Evolutionary conservation across 2,329 filamentous ascomycete species (phyloP), one percentile per base, ranked within the genome.

Genomic region (Cordyceps cicadae): DNA sequence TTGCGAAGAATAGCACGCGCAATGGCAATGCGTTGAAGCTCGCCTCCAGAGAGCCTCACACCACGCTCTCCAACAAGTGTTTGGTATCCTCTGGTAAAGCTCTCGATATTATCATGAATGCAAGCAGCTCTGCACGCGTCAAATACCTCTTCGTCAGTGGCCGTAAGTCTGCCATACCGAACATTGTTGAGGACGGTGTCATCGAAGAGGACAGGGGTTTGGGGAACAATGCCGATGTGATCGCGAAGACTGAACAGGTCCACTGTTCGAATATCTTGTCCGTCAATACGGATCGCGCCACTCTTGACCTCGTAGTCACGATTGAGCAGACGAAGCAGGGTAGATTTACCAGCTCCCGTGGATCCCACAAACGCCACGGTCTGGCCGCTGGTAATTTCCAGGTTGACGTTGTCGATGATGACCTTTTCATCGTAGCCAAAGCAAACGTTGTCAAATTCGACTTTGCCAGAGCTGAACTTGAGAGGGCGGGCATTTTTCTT

Each of bases 1-100:
- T 83, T 81, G 71, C 90, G 89, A 64, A 92, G 76, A 53, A 93
- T 81, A 1, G 89, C 87, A 29, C 89, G 83, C 8, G 86, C 86
- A 68, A 88, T 88, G 5, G 86, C 85, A 32, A 88, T 79, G 52
- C 86, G 81, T 66, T 88, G 86, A 6, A 87, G 72, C 68, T 88
- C 85, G 26, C 86, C 86, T 1, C 86, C 86, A 4, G 85, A 88
- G 2, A 88, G 73, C 74, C 85, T 85, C 57, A 78, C 79, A 62
- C 8, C 59, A 52, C 62, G 59, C 61, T 63, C 58, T 32, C 60
- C 60, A 4, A 63, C 56, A 46, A 54, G 60, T 3, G 61, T 62
- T 21, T 62, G 34, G 49, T 64, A 62, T 54, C 64, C 62, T 12
- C 62, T 48, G 50, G 77, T 77, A 66, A 84, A 84, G 1, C 74